A percentile compares a stretch with the other conserved stretches of the same genome.
phyloP scores from a whole-genome alignment of 176 grass and related monocot genomes.

The Oryza meyeriana region DNA sequence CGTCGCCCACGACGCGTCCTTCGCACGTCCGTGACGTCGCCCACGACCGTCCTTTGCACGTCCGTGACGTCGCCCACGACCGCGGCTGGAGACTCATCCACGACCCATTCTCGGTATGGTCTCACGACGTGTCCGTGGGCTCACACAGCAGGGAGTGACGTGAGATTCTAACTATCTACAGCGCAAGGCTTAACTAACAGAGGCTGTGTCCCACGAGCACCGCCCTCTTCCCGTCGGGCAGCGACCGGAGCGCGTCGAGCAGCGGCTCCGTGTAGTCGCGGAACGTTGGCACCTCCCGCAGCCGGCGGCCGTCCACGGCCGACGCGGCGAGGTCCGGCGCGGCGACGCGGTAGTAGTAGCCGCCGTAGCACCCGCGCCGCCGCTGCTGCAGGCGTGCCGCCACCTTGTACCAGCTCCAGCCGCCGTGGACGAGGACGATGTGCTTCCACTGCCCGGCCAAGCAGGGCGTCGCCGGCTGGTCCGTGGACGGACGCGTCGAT shows the following conservation, averaged over 20 bases:
- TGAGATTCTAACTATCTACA: too few species aligned
- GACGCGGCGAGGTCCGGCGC: slow-evolving; percentile 49
- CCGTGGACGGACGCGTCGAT: too few species aligned
- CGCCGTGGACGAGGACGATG: slow-evolving; percentile 55
- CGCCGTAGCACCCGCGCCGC: background rate
- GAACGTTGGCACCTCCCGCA: slow-evolving; percentile 39
- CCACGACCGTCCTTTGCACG: too few species aligned
- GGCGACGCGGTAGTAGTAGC: slow-evolving; percentile 10
- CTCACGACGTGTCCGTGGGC: too few species aligned
- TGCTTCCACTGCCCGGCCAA: background rate
- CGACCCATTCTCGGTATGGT: too few species aligned
- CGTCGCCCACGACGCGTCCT: too few species aligned
- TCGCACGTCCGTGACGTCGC: too few species aligned
- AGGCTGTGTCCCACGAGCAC: slow-evolving; percentile 47
- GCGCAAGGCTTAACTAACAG: too few species aligned
- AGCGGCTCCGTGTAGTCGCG: slow-evolving; percentile 51
- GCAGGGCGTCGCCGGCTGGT: too few species aligned
- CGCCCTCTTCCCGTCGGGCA: slow-evolving; percentile 39
- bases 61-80: too few species aligned
- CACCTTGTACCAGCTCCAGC: slow-evolving; percentile 58
- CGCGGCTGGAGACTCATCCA: too few species aligned
- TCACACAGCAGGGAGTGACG: too few species aligned
- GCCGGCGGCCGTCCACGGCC: slow-evolving; percentile 32
- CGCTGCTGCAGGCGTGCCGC: background rate
- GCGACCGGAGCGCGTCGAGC: slow-evolving; percentile 24